Evolutionary conservation across 2,329 filamentous ascomycete genomes (phyloP), one percentile per base, ranked within the genome.

Genomic region (Coniochaeta pulveracea): DNA sequence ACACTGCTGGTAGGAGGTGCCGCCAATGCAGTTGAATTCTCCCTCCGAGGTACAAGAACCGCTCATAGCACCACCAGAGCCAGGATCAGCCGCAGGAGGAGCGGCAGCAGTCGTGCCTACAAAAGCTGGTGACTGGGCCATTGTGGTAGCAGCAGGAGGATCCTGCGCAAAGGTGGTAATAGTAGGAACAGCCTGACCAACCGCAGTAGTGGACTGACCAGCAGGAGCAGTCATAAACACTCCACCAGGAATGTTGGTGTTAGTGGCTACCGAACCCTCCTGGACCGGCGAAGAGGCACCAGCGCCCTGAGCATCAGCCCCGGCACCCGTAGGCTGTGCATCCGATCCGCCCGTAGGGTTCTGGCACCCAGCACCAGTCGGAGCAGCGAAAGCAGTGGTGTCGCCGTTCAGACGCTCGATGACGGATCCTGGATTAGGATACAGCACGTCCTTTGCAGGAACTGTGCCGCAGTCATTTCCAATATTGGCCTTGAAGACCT

Each of bases 401-500:
- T 17, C 28, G 10, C 28, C 28, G 11, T 31, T 31, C 18, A 14
- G 12, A 4, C 19, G 28, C 36, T 77, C 66, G 4, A 75, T 60
- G 3, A 64, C 67, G 1, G 62, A 40, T 30, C 84, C 84, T 0
- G 82, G 70, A 42, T 81, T 60, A 6, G 80, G 78, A 61, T 79
- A 89, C n/a, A 61, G 51, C 39, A 81, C 63, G 43, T 85, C 75
- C 3, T 58, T 49, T 10, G 50, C 48, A 26, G 76, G 69, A 10
- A 14, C 18, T 4, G 28, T 31, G 10, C 28, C 28, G 28, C 28
- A 31, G 4, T 19, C 28, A 8, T 21, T 19, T 6, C 28, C 28
- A 39, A 86, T 60, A 57, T 91, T 93, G 46, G 81, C 79, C 1
- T 78, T 66, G 35, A 86, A 79, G 73, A 93, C 80, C 37, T 76